A percentile compares a stretch with the other conserved stretches of the same genome.
These are phyloP conservation scores for Naegleria lovaniensis DNA, from an alignment of 208 protist genomes.

Conservation along the genomic window DNA sequence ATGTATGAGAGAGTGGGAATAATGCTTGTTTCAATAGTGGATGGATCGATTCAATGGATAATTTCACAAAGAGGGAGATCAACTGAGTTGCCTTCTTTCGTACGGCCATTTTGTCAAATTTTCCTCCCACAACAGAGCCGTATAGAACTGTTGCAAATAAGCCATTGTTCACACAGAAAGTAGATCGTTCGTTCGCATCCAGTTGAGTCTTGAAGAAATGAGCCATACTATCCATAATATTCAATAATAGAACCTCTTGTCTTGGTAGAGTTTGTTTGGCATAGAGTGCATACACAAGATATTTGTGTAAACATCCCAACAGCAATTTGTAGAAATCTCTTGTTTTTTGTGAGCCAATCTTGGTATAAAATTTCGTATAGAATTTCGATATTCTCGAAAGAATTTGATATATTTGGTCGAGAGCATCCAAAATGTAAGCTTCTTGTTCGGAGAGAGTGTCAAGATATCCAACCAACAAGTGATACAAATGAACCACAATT, in stretches of 20 bases:
- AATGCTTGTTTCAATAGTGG: neutral
- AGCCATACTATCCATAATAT: neutral
- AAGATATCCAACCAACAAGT: neutral
- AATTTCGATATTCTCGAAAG: neutral
- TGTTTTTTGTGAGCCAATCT: neutral
- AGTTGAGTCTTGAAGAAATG: neutral
- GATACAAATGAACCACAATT: neutral
- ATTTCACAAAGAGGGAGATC: neutral
- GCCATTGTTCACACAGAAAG: neutral
- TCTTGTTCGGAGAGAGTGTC: neutral
- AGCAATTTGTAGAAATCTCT: neutral
- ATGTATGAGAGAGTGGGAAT: neutral
- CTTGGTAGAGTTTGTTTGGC: neutral
- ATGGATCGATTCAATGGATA: neutral
- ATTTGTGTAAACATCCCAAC: neutral
- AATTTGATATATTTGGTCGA: neutral
- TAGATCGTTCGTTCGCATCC: neutral
- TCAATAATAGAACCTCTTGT: neutral
- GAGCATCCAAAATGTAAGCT: neutral
- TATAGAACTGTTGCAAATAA: neutral
- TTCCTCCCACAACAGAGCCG: neutral
- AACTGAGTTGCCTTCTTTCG: neutral
- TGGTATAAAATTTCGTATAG: neutral
- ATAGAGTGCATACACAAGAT: neutral
- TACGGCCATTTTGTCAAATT: neutral